These are phyloP conservation scores for Sphagnum magellanicum DNA, from an alignment of 228 moss, liverwort and hornwort species.

Conservation along the genomic window DNA sequence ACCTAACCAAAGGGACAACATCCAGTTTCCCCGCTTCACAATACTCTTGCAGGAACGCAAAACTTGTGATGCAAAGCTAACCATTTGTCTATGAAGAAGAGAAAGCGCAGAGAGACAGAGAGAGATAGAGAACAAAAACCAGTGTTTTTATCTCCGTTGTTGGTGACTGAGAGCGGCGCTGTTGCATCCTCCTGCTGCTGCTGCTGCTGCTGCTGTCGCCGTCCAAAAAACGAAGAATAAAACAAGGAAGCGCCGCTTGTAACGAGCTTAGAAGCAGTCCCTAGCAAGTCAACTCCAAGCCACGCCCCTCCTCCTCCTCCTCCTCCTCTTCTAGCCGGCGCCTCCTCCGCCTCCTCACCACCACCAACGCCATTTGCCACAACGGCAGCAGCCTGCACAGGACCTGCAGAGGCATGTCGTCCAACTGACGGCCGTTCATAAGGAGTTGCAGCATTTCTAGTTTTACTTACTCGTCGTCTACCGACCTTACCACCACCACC, in stretches of 20 bases:
- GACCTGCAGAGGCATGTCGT: conserved; percentile 78
- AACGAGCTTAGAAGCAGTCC: conserved; percentile 83
- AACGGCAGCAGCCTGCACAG: conserved; percentile 76
- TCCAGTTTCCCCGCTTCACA: too few relatives aligned
- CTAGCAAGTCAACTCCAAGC: conserved; percentile 69
- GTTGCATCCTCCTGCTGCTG: too few relatives aligned
- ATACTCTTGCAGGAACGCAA: too few relatives aligned
- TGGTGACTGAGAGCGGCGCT: conserved; percentile 25
- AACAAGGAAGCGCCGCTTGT: conserved; percentile 63
- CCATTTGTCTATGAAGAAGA: too few relatives aligned
- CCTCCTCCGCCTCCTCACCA: conserved; percentile 12
- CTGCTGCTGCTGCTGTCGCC: conserved; percentile 18
- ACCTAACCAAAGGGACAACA: too few relatives aligned
- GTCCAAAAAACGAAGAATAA: conserved; percentile 81
- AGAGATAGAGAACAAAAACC: conserved; percentile 13
- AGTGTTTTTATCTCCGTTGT: conserved; percentile 32
- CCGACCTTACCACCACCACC: conserved; percentile 65
- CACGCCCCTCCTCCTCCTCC: conserved; percentile 42
- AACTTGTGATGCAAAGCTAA: too few relatives aligned
- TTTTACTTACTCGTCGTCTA: conserved; percentile 39
- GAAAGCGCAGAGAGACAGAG: too few relatives aligned
- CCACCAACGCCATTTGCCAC: conserved; percentile 23
- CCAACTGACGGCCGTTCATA: conserved; percentile 81
- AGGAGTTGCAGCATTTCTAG: conserved; percentile 36
- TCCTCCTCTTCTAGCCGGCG: background rate